Percentiles rank a stretch among this genome's conserved stretches.
Conservation (phyloP, 1,139 yeast genomes). For the Zygotorulaspora mrakii region DNA sequence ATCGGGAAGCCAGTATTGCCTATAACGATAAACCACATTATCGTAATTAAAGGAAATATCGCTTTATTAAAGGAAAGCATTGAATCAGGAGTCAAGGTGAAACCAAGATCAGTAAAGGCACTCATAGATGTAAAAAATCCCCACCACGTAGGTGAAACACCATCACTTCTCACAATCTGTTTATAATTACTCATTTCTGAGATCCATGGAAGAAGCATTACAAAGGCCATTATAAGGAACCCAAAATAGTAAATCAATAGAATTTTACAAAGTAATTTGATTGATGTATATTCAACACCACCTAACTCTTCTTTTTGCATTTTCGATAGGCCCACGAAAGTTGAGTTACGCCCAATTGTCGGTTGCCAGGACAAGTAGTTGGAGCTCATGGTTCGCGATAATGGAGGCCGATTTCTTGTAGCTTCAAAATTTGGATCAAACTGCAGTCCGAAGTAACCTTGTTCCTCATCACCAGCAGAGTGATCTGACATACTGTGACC, state of each 20-base stretch:
- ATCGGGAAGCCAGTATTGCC: conserved; percentile 96
- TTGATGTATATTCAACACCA: conserved; percentile 93
- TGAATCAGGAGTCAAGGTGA: conserved; percentile 74
- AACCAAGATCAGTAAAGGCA: conserved; percentile 79
- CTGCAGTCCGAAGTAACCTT: conserved; percentile 25
- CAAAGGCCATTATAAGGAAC: conserved; percentile 58
- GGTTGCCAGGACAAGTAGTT: conserved; percentile 87
- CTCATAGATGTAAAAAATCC: conserved; percentile 78
- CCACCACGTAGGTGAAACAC: conserved; percentile 85
- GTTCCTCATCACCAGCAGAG: conserved; percentile 21
- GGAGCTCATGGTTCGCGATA: conserved; percentile 45
- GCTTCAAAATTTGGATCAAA: conserved; percentile 20
- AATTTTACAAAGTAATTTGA: conserved; percentile 68
- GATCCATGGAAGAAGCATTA: conserved; percentile 69
- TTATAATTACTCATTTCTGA: conserved; percentile 42
- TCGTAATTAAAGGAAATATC: conserved; percentile 58
- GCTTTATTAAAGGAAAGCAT: conserved; percentile 63
- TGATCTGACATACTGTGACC: conserved; percentile 2
- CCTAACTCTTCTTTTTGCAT: conserved; percentile 92
- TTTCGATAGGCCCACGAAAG: conserved; percentile 75
- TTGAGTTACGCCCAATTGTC: conserved; percentile 88
- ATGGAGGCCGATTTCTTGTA: conserved; percentile 14
- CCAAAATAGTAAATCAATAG: conserved; percentile 69
- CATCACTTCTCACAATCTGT: conserved; percentile 46
- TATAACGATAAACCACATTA: conserved; percentile 68